Evolutionary conservation across 768 basidiomycete genomes (phyloP), one percentile per base, ranked within the genome.

Genomic region (Lactarius sp.): DNA sequence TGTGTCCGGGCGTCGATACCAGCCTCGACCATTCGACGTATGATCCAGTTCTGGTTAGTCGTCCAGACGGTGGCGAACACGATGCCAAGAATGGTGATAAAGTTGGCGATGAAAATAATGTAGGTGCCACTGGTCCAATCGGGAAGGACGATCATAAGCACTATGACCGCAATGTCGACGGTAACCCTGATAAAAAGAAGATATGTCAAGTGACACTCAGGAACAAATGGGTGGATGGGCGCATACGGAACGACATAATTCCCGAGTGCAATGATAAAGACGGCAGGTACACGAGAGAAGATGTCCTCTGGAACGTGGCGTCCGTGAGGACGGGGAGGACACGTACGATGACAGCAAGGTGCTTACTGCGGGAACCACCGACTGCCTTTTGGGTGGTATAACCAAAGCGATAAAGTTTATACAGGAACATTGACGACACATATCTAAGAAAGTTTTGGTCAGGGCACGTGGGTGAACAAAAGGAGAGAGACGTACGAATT

Each of bases 51-150:
- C 56, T 66, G 56, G 52, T 61, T 66, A 37, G 58, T 61, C 4
- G 66, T 68, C 66, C 66, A 68, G 36, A 68, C 66, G 1, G 66
- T 68, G 39, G 66, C 66, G 20, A 68, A 68, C 8, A 68, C 66
- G 20, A 66, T 66, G 16, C 66, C 66, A 42, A 68, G 57, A 47
- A 68, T 68, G 41, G 66, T 62, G 57, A 66, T 34, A 52, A 62
- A 68, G 49, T 68, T 68, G 49, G 65, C 52, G 6, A 61, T 10
- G 16, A 59, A 66, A 41, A 68, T 37, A 27, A 68, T 61, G 56
- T 59, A 66, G 16, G 60, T 44, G 55, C 64, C 65, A 22, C 36
- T 58, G 7, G 44, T 22, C 61, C 65, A 66, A 36, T 54, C 13
- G 27, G 66, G 64, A 9, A 61, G 56, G 5, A 50, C 34, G 9